Evolutionary conservation across 2,329 filamentous ascomycete species (phyloP).

Genomic region (Ilyonectria sp.): DNA sequence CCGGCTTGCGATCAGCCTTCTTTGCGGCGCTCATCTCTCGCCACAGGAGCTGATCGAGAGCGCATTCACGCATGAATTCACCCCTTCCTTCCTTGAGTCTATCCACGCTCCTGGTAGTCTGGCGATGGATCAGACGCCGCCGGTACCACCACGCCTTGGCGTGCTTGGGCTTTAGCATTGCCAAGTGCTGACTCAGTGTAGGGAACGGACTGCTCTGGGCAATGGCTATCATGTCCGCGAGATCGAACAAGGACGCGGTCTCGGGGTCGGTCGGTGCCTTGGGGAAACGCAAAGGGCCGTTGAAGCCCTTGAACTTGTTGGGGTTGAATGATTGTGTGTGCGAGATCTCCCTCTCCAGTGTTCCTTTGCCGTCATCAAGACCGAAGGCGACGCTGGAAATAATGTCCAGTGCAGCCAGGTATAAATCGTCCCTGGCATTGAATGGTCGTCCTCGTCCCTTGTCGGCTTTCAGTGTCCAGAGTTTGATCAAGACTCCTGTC

Average conservation of each 20-base stretch:
- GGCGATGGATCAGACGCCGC: constrained; percentile 38
- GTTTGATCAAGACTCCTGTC: constrained; percentile 48
- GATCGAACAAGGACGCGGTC: constrained; percentile 42
- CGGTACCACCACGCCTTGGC: constrained; percentile 46
- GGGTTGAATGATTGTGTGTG: constrained; percentile 25
- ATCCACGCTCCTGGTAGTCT: constrained; percentile 40
- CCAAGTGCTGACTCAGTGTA: constrained; percentile 37
- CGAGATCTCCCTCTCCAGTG: constrained; percentile 33
- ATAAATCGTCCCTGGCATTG: constrained; percentile 50
- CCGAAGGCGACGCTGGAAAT: constrained; percentile 55
- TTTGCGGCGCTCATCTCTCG: constrained; percentile 52
- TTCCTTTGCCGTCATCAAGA: constrained; percentile 39
- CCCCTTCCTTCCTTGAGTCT: constrained; percentile 31
- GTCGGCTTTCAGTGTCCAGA: constrained; percentile 53
- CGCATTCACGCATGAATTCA: constrained; percentile 36
- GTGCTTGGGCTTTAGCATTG: constrained; percentile 45
- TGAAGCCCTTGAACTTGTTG: background rate
- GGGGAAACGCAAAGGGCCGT: constrained; percentile 36
- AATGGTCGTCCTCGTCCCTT: constrained; percentile 51
- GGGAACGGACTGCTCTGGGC: constrained; percentile 44
- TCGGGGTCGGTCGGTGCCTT: constrained; percentile 34
- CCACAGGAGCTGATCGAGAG: constrained; percentile 53
- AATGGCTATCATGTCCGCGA: constrained; percentile 46
- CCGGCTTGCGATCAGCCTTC: constrained; percentile 48
- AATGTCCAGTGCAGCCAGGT: constrained; percentile 52